These are phyloP conservation scores for Ganoderma boninense DNA, from an alignment of 1,284 basidiomycete species.

Conservation along the genomic window DNA sequence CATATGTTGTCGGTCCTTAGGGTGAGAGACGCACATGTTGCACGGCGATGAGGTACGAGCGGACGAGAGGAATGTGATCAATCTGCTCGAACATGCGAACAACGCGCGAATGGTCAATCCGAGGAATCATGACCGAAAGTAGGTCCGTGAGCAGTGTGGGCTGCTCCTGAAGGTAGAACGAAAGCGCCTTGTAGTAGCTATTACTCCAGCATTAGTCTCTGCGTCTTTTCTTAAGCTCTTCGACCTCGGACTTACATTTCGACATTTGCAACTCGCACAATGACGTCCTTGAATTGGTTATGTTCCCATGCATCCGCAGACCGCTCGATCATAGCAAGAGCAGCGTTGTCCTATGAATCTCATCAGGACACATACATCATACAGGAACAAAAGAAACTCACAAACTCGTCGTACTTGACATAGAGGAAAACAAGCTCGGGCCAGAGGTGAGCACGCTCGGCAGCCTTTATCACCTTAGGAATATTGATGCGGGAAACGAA, in stretches of 20 bases:
- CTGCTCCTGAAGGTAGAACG: conserved; percentile 93
- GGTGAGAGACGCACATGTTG: conserved; percentile 73
- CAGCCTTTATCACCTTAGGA: conserved; percentile 90
- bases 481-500: conserved; percentile 99
- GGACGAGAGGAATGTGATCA: conserved; percentile 95
- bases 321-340: conserved; percentile 97
- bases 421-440: conserved; percentile 99
- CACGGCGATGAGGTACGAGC: conserved; percentile 95
- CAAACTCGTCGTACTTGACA: conserved; percentile 97
- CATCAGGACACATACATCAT: conserved; percentile 16
- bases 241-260: conserved; percentile 75
- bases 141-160: conserved; percentile 94
- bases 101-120: conserved; percentile 95
- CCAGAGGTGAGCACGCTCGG: conserved; percentile 98
- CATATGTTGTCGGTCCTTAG: not conserved
- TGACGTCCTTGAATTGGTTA: conserved; percentile 97
- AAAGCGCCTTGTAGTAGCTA: conserved; percentile 89
- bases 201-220: conserved; percentile 15
- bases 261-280: conserved; percentile 95
- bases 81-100: conserved; percentile 96
- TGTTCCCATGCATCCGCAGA: conserved; percentile 98
- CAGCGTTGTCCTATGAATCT: conserved; percentile 83
- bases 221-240: conserved; percentile 2
- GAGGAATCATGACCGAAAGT: conserved; percentile 89
- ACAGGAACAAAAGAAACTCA: conserved; percentile 46